phyloP scores from a whole-genome alignment of 352 stramenopile species.

The Phytophthora melonis region DNA sequence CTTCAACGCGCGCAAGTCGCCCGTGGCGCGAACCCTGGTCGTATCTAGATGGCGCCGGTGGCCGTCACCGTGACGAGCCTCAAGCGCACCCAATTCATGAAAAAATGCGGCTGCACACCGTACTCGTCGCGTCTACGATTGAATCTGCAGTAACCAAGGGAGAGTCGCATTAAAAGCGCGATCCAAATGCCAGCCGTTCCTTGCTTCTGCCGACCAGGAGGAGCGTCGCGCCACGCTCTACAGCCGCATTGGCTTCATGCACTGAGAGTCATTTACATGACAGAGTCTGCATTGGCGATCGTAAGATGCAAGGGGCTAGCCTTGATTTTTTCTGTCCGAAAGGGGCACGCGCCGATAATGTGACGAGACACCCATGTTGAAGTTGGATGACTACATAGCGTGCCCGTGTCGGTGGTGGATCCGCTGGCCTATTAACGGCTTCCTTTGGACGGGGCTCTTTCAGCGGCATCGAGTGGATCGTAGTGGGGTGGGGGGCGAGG shows the following conservation, averaged over 20 bases:
- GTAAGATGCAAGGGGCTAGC: background rate
- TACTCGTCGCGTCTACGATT: background rate
- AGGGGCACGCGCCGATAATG: slow-evolving; percentile 1
- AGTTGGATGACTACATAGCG: slow-evolving; percentile 2
- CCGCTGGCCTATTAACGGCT: background rate
- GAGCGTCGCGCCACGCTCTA: background rate
- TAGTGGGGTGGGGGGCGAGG: background rate
- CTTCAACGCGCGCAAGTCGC: slow-evolving; percentile 20
- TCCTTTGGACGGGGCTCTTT: background rate
- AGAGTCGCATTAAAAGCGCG: background rate
- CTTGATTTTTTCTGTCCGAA: slow-evolving; percentile 13
- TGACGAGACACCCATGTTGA: slow-evolving; percentile 9
- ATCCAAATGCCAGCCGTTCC: background rate
- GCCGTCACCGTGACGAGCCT: slow-evolving; percentile 6
- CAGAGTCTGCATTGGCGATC: background rate
- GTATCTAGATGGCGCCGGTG: slow-evolving; percentile 4
- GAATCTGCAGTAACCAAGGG: background rate
- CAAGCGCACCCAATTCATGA: slow-evolving; percentile 20
- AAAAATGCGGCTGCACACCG: slow-evolving; percentile 11
- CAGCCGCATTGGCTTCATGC: background rate
- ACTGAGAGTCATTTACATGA: background rate
- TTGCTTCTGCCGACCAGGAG: background rate
- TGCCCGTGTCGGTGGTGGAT: slow-evolving; percentile 7
- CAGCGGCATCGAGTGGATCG: background rate
- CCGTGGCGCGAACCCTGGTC: background rate